These are phyloP conservation scores for Suhomyces emberorum DNA, from an alignment of 805 yeast genomes.

Conservation along the genomic window DNA sequence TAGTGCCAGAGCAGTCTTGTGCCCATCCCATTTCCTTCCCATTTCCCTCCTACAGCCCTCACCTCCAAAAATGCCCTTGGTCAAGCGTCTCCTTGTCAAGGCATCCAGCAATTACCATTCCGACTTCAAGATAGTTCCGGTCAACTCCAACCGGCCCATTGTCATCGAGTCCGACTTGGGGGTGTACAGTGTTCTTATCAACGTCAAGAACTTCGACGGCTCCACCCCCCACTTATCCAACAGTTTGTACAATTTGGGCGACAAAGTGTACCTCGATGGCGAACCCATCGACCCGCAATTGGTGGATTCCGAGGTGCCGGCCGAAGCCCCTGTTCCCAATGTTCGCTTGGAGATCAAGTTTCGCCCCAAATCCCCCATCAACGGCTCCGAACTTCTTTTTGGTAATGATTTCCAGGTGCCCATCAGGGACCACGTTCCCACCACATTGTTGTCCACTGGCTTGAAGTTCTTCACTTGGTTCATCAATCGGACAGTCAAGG, in stretches of 20 bases:
- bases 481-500: constrained; percentile 63
- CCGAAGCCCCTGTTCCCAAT: constrained; percentile 20
- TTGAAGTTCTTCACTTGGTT: constrained; percentile 52
- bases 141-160: constrained; percentile 40
- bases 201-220: constrained; percentile 48
- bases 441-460: constrained; percentile 45
- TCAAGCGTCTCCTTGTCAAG: constrained; percentile 31
- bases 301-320: constrained; percentile 5
- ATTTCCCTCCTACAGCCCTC: too few species aligned
- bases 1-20: too few species aligned
- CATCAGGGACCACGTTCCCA: constrained; percentile 55
- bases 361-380: constrained; percentile 40
- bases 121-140: constrained; percentile 34
- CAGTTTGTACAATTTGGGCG: constrained; percentile 31
- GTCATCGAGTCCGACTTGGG: constrained; percentile 39
- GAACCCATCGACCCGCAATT: constrained; percentile 8
- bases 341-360: constrained; percentile 35
- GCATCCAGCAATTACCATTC: constrained; percentile 26
- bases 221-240: constrained; percentile 32
- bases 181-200: constrained; percentile 35
- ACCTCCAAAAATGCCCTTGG: constrained; percentile 6
- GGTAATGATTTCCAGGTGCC: constrained; percentile 69
- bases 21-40: too few species aligned
- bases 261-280: constrained; percentile 24
- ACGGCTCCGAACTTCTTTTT: constrained; percentile 54